Percentiles rank a stretch among this genome's conserved stretches.
phyloP scores from a whole-genome alignment of 2,329 filamentous ascomycete genomes.

The Penicillium griseofulvum region DNA sequence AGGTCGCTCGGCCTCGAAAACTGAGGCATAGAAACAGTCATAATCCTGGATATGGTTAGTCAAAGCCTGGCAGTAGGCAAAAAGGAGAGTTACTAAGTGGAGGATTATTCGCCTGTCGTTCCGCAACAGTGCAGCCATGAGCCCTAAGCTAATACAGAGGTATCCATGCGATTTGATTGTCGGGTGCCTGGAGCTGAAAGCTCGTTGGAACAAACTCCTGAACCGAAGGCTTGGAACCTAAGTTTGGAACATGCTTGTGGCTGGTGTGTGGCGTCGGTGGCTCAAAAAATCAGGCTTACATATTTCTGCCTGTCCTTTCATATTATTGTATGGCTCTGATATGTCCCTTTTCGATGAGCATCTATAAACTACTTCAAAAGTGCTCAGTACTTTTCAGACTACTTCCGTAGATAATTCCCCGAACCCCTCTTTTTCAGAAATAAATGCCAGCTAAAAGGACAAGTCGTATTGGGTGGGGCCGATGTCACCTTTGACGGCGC shows the following conservation, averaged over 20 bases:
- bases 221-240: neutral
- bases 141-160: neutral
- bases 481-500: too few relatives aligned
- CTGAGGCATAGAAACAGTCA: constrained; percentile 87
- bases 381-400: too few relatives aligned
- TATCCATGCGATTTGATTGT: constrained; percentile 9
- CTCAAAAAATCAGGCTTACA: neutral
- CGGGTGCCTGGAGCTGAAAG: neutral
- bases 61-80: neutral
- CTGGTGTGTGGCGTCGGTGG: neutral
- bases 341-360: too few relatives aligned
- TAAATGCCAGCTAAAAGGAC: too few relatives aligned
- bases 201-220: too few relatives aligned
- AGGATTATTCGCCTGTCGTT: constrained; percentile 69
- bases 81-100: constrained; percentile 67
- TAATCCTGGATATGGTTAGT: constrained; percentile 39
- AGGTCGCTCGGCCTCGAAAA: constrained; percentile 78
- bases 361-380: too few relatives aligned
- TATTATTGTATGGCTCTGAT: too few relatives aligned
- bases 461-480: too few relatives aligned
- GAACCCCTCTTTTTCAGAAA: too few relatives aligned
- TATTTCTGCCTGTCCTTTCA: too few relatives aligned
- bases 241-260: neutral
- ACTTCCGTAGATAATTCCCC: too few relatives aligned
- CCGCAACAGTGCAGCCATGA: constrained; percentile 33